These are phyloP conservation scores for Xenoacremonium recifei DNA, from an alignment of 2,329 filamentous ascomycete species.

Conservation along the genomic window DNA sequence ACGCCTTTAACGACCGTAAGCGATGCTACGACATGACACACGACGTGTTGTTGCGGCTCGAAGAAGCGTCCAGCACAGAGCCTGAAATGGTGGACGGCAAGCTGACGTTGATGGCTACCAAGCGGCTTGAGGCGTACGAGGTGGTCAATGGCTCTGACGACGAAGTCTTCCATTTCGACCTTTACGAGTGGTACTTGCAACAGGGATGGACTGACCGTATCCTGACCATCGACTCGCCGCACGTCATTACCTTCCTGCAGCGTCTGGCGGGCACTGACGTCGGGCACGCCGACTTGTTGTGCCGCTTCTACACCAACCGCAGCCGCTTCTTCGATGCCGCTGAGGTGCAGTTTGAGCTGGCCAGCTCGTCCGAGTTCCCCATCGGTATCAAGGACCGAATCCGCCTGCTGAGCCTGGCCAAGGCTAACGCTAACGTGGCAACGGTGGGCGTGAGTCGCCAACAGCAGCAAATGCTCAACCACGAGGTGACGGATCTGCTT, in stretches of 20 bases:
- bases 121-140: slow-evolving; percentile 83
- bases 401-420: slow-evolving; percentile 84
- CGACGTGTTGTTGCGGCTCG: slow-evolving; percentile 73
- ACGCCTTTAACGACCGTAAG: slow-evolving; percentile 68
- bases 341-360: slow-evolving; percentile 78
- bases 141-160: slow-evolving; percentile 87
- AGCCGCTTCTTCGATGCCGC: slow-evolving; percentile 84
- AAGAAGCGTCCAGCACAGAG: slow-evolving; percentile 65
- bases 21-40: slow-evolving; percentile 87
- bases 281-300: slow-evolving; percentile 84
- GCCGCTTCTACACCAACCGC: slow-evolving; percentile 86
- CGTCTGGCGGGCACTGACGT: slow-evolving; percentile 71
- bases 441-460: slow-evolving; percentile 75
- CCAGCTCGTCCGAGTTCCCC: slow-evolving; percentile 76
- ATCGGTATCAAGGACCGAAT: slow-evolving; percentile 84
- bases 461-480: slow-evolving; percentile 79
- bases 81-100: slow-evolving; percentile 77
- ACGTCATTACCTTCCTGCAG: slow-evolving; percentile 82
- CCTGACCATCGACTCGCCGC: slow-evolving; percentile 78
- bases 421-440: slow-evolving; percentile 85
- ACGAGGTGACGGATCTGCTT: slow-evolving; percentile 80
- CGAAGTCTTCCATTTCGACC: slow-evolving; percentile 89
- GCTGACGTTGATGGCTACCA: slow-evolving; percentile 71
- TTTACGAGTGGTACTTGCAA: slow-evolving; percentile 97
- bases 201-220: slow-evolving; percentile 84